Conservation (phyloP, 345 rosid species). For the Populus ilicifolia region DNA sequence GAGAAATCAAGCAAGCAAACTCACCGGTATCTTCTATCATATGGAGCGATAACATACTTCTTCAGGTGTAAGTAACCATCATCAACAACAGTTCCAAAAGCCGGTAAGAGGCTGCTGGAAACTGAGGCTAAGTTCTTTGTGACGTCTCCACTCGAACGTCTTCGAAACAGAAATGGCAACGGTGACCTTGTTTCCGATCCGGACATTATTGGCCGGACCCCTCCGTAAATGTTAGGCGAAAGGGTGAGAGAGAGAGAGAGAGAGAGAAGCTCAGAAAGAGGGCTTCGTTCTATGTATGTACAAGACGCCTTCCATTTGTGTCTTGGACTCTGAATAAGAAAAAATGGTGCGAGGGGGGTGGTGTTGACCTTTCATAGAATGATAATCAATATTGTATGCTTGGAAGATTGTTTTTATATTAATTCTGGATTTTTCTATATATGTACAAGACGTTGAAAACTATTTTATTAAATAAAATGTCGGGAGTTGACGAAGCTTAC, state of each 20-base stretch:
- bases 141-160: constrained; percentile 55
- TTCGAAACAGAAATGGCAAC: constrained; percentile 43
- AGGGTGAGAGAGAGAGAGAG: background rate
- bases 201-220: background rate
- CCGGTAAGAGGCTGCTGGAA: constrained; percentile 84
- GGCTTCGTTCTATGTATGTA: too few relatives aligned
- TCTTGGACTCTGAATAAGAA: background rate
- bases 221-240: background rate
- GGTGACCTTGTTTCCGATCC: constrained; percentile 37
- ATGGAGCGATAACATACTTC: constrained; percentile 60
- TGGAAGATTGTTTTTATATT: background rate
- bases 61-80: constrained; percentile 44
- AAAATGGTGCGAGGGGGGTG: background rate
- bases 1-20: background rate
- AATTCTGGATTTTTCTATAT: background rate
- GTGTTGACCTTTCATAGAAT: background rate
- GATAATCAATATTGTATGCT: background rate
- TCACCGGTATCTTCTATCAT: constrained; percentile 85
- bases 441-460: background rate
- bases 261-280: background rate
- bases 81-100: constrained; percentile 70
- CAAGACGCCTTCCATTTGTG: too few relatives aligned
- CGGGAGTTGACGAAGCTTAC: too few relatives aligned
- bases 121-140: constrained; percentile 55
- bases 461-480: too few relatives aligned